phyloP scores from a whole-genome alignment of 2,329 filamentous ascomycete species.

The Xylaria sp. region DNA sequence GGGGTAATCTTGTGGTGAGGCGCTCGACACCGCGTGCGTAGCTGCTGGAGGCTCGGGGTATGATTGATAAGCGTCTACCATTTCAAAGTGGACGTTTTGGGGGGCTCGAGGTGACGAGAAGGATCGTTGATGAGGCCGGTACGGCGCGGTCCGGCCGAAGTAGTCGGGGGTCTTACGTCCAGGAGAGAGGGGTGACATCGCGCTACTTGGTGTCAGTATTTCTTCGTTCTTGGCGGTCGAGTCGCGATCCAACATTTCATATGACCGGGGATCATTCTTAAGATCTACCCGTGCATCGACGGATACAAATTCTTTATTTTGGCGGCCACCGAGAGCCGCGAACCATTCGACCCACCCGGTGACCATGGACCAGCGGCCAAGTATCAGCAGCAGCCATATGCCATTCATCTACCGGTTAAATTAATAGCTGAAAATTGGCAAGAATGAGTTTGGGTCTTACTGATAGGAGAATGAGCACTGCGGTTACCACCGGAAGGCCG shows the following conservation, averaged over 20 bases:
- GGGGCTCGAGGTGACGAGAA: constrained; percentile 67
- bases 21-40: constrained; percentile 28
- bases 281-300: constrained; percentile 76
- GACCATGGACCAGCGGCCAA: constrained; percentile 87
- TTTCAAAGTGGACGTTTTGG: constrained; percentile 57
- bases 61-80: constrained; percentile 55
- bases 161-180: constrained; percentile 58
- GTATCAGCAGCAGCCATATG: constrained; percentile 83
- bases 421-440: constrained; percentile 23
- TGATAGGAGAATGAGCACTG: constrained; percentile 83
- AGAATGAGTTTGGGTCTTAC: constrained; percentile 61
- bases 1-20: constrained; percentile 34
- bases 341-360: constrained; percentile 81
- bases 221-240: constrained; percentile 58
- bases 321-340: constrained; percentile 57
- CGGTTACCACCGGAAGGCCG: constrained; percentile 79
- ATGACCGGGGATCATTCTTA: constrained; percentile 74
- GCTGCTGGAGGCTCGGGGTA: constrained; percentile 44
- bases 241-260: constrained; percentile 81
- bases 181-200: constrained; percentile 52
- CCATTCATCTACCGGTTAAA: constrained; percentile 73
- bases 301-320: constrained; percentile 86
- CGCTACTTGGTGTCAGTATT: constrained; percentile 62
- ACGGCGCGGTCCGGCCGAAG: constrained; percentile 65
- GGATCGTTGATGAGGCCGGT: constrained; percentile 65